Base-by-base conservation (phyloP, 805 yeast species). In the Sungouiozyma intestinalis region DNA sequence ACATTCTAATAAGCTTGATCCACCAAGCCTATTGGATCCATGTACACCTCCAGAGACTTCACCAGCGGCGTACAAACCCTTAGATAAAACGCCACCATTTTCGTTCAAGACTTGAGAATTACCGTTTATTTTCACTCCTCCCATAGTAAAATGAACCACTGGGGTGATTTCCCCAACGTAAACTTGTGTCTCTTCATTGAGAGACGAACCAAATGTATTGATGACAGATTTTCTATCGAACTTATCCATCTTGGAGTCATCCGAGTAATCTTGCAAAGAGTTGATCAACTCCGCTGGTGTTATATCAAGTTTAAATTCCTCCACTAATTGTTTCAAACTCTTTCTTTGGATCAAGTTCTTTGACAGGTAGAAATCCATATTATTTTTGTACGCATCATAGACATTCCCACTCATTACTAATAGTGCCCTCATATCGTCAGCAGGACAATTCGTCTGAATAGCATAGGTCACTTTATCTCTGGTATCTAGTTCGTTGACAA, bases 41-140 rank as follows among this genome's bases (percentile, higher is more conserved):
- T 79, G 85, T 3, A 79, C 73, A 33, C 84, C 85, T 15, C 84
- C 85, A 33, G 79, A 73, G 15, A 76, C 72, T 54, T 79, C 85
- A 11, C 85, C 86, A 16, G 74, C 75, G 0, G 83, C 84, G 57
- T 64, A 78, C 11, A 79, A 52, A 14, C 79, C 77, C 1, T 60
- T 49, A 2, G 72, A 59, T 8, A 66, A 49, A 1, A 57, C 42
- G 17, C 57, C 53, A 31, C 55, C 58, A 36, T 63, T 49, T 31
- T 59, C 51, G 15, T 48, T 53, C 9, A 70, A 39, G 2, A 74
- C 75, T 42, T 67, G 69, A 0, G 74, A 62, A 40, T 66, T 53
- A 32, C 66, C 71, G 53, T 76, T 68, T 42, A 77, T 74, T 54
- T 70, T 69, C 2, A 76, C 74, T 36, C 86, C 85, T 17, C 86